Base-by-base conservation (phyloP, 2,329 filamentous ascomycete species). In the Fusarium pseudograminearum region DNA sequence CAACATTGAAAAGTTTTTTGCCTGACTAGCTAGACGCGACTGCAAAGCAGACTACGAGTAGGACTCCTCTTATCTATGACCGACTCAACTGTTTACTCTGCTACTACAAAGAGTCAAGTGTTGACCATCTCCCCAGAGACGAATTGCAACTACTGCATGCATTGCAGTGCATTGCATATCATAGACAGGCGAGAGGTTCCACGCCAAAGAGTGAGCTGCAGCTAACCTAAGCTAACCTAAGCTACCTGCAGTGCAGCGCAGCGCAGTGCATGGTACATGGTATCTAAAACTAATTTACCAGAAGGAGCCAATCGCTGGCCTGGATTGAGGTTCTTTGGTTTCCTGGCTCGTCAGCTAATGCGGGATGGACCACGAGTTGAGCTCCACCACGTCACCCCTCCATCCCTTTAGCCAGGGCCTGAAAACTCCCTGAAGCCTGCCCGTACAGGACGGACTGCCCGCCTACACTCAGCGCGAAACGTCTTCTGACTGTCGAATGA, bases 311-410 rank as follows among this genome's bases (percentile, higher is more conserved):
- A 75, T 75, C 61, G 69, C 69, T 52, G 48, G 11, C n/a, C 28
- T 15, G 7, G 28, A 46, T 46, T 46, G 44, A 12, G 28, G 26
- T 46, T 30, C 48, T 52, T 50, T 69, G 68, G 68, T 67, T 69
- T 53, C 48, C 61, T 65, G 66, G 66, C 60, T 58, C 64, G 54
- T 71, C 73, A 75, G 73, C 60, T 64, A 74, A 75, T 69, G 67
- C 54, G 73, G 73, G 61, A 72, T 74, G 64, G 73, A 48, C 61
- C 53, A 68, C 46, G 47, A 52, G 41, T 70, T 61, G 42, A 55
- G 62, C 72, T 74, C 73, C 73, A 74, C 73, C 57, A 62, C 72
- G 62, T 67, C 72, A 73, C 70, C 72, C 67, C 61, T 62, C 69
- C 40, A 67, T 52, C 48, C 48, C 48, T 52, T 31, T 63, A 48